phyloP scores from a whole-genome alignment of 2,329 filamentous ascomycete genomes.

The Neofusicoccum kwambonambiense region DNA sequence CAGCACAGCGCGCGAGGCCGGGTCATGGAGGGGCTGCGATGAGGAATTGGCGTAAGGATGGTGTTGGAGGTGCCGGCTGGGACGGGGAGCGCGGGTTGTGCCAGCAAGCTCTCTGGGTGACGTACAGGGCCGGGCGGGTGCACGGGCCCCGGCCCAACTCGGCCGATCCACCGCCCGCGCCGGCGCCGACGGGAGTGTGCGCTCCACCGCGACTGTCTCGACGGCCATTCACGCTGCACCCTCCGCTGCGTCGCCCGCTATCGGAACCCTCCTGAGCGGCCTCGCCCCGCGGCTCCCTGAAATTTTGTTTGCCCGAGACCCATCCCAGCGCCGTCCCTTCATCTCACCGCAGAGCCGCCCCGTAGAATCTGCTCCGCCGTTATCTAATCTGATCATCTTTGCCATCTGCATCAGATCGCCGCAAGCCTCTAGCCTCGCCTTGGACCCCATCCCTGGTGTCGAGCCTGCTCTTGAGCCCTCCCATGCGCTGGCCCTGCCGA shows the following conservation, averaged over 20 bases:
- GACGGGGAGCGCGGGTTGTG: neutral
- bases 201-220: neutral
- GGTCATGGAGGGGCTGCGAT: neutral
- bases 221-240: neutral
- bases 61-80: neutral
- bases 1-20: neutral
- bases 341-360: neutral
- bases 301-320: neutral
- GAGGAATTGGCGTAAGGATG: slow-evolving; percentile 3
- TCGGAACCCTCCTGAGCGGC: neutral
- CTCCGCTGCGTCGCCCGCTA: neutral
- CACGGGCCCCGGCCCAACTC: neutral
- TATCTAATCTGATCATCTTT: slow-evolving; percentile 16
- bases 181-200: neutral
- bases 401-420: neutral
- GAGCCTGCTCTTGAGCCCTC: neutral
- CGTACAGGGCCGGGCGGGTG: neutral
- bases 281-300: neutral
- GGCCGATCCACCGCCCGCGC: slow-evolving; percentile 9
- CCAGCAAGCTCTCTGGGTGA: slow-evolving; percentile 3
- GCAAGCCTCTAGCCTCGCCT: no score
- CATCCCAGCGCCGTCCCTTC: neutral
- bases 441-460: neutral
- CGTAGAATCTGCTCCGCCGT: neutral
- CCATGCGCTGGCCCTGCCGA: neutral